Evolutionary conservation across 2,329 filamentous ascomycete genomes (phyloP).

Genomic region (Xylariaceae sp.): DNA sequence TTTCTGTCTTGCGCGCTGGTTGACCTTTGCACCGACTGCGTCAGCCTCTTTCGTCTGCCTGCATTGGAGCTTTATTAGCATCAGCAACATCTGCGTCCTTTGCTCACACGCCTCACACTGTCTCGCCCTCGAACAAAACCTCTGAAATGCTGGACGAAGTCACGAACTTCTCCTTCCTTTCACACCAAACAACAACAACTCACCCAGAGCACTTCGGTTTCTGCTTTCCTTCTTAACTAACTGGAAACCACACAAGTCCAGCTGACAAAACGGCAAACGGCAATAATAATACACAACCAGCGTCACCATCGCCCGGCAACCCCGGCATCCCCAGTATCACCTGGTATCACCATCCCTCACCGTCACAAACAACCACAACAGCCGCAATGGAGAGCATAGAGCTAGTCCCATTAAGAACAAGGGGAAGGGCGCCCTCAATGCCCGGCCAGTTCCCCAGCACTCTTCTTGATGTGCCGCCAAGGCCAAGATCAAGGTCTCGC

Average conservation of each 20-base stretch:
- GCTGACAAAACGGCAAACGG: constrained; percentile 27
- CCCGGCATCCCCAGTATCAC: too few species aligned
- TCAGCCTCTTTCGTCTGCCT: constrained; percentile 31
- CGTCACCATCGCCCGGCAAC: background rate
- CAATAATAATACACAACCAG: background rate
- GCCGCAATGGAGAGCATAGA: constrained; percentile 24
- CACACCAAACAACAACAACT: constrained; percentile 15
- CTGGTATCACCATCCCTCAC: background rate
- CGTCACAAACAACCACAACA: constrained; percentile 5
- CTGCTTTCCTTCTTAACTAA: constrained; percentile 13
- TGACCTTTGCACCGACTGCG: constrained; percentile 24
- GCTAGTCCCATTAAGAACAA: constrained; percentile 20
- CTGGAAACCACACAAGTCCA: constrained; percentile 20
- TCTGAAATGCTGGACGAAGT: constrained; percentile 24
- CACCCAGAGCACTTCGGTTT: constrained; percentile 21
- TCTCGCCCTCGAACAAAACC: constrained; percentile 21
- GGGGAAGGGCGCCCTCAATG: constrained; percentile 25
- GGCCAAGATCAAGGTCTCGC: constrained; percentile 21
- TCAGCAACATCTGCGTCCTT: constrained; percentile 11
- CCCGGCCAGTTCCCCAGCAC: constrained; percentile 28
- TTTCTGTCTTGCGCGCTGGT: constrained; percentile 23
- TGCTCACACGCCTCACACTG: constrained; percentile 30
- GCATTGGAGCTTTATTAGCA: constrained; percentile 23
- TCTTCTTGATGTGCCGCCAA: constrained; percentile 22
- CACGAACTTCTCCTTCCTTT: constrained; percentile 22